Conservation (phyloP, 1,139 yeast species). For the Yamadazyma jaroonii region DNA sequence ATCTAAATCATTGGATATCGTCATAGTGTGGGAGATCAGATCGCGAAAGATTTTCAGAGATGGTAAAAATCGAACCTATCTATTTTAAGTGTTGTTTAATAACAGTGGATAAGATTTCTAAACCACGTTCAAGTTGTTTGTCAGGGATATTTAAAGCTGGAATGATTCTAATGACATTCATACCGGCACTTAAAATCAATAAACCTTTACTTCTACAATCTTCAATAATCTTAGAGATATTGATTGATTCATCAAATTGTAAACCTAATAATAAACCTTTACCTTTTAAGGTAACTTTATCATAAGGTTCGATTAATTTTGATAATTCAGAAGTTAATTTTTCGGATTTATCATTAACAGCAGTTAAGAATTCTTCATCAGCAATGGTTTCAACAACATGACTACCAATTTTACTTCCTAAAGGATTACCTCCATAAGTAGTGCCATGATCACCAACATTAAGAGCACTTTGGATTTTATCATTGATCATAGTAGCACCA, state of each 20-base stretch:
- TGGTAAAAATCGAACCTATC: neutral
- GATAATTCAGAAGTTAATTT: constrained; percentile 50
- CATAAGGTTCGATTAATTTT: constrained; percentile 49
- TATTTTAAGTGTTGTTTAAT: constrained; percentile 3
- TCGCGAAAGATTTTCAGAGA: neutral
- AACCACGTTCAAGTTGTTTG: constrained; percentile 65
- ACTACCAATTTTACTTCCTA: constrained; percentile 79
- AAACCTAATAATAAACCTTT: constrained; percentile 84
- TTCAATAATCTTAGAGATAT: constrained; percentile 63
- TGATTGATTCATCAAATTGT: constrained; percentile 56
- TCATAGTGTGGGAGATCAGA: constrained; percentile 2
- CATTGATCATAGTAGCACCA: constrained; percentile 88
- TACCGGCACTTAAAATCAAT: constrained; percentile 85
- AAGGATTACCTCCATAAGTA: constrained; percentile 95
- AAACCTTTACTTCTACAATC: constrained; percentile 78
- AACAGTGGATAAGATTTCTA: constrained; percentile 50
- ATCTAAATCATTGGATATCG: constrained; percentile 30
- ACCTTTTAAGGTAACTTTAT: constrained; percentile 73
- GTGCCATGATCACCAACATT: constrained; percentile 97
- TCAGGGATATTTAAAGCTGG: constrained; percentile 88
- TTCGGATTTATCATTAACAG: constrained; percentile 59
- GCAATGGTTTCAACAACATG: constrained; percentile 71
- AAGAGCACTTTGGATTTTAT: constrained; percentile 66
- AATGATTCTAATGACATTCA: constrained; percentile 82
- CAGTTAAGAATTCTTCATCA: constrained; percentile 53